Base-by-base conservation (phyloP, 2,329 filamentous ascomycete genomes). In the Chrysosporium queenslandicum region DNA sequence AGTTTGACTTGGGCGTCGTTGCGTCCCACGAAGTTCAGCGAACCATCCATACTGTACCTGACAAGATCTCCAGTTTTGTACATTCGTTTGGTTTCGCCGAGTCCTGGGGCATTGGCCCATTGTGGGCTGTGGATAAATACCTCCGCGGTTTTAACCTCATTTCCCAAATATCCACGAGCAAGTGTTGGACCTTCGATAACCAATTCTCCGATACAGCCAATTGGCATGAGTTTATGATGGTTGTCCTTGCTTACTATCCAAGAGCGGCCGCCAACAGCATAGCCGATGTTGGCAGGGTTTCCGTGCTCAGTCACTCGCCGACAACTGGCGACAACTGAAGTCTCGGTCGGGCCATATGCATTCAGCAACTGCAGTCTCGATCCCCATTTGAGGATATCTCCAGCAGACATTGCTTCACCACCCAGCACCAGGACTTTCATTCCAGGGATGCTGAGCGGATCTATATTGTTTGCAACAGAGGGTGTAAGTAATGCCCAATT, bases 51-150 rank as follows among this genome's bases (percentile, higher is more conserved):
- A 37, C 77, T 75, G 46, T 94, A 76, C 21, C 78, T 77, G 2
- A 86, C 89, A 62, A 85, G 87, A 66, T 96, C 90, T 0, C 89
- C 89, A 0, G 89, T 95, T 23, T 86, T 79, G 66, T 96, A 96
- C 8, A 58, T 34, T 0, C 94, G 34, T 18, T 37, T 14, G 9
- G 34, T 18, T 2, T 76, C 29, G 20, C 37, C 11, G 12, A 30
- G 23, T 14, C 34, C 34, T 18, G 18, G 16, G 34, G n/a, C 34
- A 2, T 18, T 9, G 4, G n/a, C n/a, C 34, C 34, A 37, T 9
- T 37, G 12, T 4, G 34, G 34, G 34, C 18, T 37, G 5, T 37
- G 3, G 9, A 37, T 37, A n/a, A 37, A 37, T 16, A 37, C 34
- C 34, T 37, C 34, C 14, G 34, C 34, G 9, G 34, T 37, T 37